Evolutionary conservation across 106 monocot genomes (phyloP).

Genomic region (Triglochin maritima): DNA sequence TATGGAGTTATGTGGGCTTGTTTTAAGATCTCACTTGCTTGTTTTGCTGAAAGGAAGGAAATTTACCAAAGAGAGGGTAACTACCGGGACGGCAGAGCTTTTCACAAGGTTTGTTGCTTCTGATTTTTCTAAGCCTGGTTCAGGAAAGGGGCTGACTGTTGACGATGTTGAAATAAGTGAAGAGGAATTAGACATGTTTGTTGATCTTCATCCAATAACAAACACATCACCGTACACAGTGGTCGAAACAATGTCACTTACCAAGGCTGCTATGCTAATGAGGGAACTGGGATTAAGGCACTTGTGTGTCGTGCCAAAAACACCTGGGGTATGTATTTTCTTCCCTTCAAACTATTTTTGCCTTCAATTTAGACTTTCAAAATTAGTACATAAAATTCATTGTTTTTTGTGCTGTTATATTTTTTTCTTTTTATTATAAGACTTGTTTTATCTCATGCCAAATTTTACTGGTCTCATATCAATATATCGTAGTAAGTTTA

Average conservation of each 20-base stretch:
- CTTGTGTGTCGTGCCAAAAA: conserved; percentile 55
- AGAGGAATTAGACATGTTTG: conserved; percentile 62
- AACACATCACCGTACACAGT: conserved; percentile 57
- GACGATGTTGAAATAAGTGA: conserved; percentile 33
- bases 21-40: conserved; percentile 52
- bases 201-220: conserved; percentile 49
- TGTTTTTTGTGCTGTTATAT: background rate
- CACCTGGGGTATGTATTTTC: conserved; percentile 38
- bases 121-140: conserved; percentile 56
- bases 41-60: conserved; percentile 41
- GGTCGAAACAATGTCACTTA: conserved; percentile 52
- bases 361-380: background rate
- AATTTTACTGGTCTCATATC: background rate
- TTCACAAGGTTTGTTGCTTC: conserved; percentile 25
- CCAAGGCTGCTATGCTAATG: conserved; percentile 57
- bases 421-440: background rate
- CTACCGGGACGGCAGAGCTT: conserved; percentile 15
- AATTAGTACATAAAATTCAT: background rate
- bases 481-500: background rate
- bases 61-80: conserved; percentile 28
- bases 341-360: background rate
- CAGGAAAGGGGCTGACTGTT: conserved; percentile 40
- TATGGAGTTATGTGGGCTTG: conserved; percentile 48
- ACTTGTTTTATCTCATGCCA: background rate
- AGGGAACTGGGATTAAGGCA: conserved; percentile 52